These are phyloP conservation scores for Aspergillus fischeri DNA, from an alignment of 2,329 filamentous ascomycete species.

Conservation along the genomic window DNA sequence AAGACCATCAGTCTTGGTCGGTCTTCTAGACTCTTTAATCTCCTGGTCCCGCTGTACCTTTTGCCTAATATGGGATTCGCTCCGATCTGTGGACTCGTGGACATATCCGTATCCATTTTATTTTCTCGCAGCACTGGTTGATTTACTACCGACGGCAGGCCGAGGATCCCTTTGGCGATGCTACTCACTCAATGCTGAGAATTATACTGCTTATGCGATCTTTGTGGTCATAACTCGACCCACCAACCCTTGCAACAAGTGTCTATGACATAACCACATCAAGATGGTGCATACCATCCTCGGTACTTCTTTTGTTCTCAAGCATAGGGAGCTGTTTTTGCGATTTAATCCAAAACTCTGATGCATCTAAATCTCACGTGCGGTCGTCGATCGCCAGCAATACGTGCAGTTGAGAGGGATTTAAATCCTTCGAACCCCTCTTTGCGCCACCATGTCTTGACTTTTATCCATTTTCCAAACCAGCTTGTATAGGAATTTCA, in stretches of 20 bases:
- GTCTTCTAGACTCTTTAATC: background rate
- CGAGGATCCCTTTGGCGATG: no score
- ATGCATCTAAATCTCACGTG: background rate
- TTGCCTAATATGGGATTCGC: background rate
- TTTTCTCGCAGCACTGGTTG: background rate
- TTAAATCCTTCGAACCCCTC: background rate
- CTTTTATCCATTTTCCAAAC: no score
- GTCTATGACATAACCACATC: background rate
- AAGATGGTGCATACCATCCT: background rate
- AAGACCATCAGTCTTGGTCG: no score
- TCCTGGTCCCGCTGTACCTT: background rate
- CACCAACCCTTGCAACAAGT: background rate
- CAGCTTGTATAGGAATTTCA: no score
- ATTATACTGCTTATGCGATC: background rate
- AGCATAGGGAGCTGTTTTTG: background rate
- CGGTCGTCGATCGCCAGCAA: background rate
- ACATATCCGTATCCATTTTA: no score
- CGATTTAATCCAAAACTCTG: background rate
- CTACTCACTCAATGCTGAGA: no score
- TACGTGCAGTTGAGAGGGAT: background rate
- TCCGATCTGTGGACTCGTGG: background rate
- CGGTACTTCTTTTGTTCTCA: no score
- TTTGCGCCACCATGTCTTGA: background rate
- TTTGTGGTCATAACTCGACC: background rate
- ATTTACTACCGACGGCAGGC: no score